A percentile compares a stretch with the other conserved stretches of the same genome.
Evolutionary conservation across 192 early-diverging fungal genomes (phyloP).

Genomic region (Mortierella hygrophila): DNA sequence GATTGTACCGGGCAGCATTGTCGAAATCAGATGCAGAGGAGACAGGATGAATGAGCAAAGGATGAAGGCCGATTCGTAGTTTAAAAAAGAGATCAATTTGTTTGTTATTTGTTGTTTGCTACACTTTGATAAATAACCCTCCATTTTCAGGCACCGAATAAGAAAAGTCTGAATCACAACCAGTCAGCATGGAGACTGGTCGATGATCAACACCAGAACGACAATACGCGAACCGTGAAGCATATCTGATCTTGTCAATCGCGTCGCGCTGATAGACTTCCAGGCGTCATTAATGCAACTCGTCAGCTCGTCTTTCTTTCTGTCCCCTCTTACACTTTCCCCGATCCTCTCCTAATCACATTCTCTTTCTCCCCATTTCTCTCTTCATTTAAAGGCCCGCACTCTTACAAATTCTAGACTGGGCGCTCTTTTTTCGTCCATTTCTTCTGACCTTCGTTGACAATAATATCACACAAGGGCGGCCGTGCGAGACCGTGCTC

Average conservation of each 20-base stretch:
- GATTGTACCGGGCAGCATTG: neutral
- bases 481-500: conserved; percentile 1
- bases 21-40: neutral
- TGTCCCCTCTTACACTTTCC: neutral
- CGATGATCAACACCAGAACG: neutral
- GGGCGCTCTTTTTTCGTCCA: neutral
- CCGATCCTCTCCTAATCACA: neutral
- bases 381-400: neutral
- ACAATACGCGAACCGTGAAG: neutral
- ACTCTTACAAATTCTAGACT: neutral
- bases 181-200: neutral
- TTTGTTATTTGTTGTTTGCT: neutral
- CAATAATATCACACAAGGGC: neutral
- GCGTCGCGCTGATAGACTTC: neutral
- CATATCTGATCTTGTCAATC: neutral
- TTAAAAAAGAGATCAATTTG: neutral
- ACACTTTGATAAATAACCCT: too few relatives aligned
- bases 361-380: neutral
- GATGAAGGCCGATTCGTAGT: too few relatives aligned
- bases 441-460: neutral
- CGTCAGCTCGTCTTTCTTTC: neutral
- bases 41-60: neutral
- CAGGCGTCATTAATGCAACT: neutral
- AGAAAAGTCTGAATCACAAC: neutral
- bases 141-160: neutral